A percentile compares a stretch with the other conserved stretches of the same genome.
These are phyloP conservation scores for Hypocrella siamensis DNA, from an alignment of 2,329 filamentous ascomycete species.

Conservation along the genomic window DNA sequence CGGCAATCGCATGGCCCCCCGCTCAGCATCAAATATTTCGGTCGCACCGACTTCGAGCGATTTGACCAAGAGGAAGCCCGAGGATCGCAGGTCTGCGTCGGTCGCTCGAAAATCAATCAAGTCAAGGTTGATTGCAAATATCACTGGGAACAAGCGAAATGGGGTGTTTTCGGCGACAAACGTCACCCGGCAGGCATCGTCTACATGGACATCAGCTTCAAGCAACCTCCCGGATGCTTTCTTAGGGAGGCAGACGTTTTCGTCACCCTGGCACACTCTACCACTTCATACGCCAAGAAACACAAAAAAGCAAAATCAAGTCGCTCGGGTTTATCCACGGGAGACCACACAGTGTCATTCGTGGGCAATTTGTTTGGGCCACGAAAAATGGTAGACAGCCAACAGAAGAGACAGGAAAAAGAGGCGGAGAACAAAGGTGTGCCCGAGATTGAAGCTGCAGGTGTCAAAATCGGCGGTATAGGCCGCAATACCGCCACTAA, in stretches of 20 bases:
- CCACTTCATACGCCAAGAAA: conserved; percentile 2
- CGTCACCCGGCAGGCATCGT: conserved; percentile 6
- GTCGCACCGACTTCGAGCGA: conserved; percentile 7
- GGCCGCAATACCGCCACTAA: conserved; percentile 2
- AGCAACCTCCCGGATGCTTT: conserved; percentile 6
- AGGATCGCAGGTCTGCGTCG: conserved; percentile 1
- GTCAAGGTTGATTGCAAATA: conserved; percentile 9
- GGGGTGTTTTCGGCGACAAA: conserved; percentile 6
- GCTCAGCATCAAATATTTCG: conserved; percentile 7
- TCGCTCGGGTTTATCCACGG: not conserved
- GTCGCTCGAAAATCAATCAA: conserved; percentile 5
- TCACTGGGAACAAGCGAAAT: conserved; percentile 6
- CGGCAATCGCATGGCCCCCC: not conserved
- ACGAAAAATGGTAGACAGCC: conserved; percentile 1
- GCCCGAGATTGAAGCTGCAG: not conserved
- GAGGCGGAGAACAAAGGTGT: not conserved
- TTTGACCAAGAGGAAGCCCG: conserved; percentile 6
- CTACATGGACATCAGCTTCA: conserved; percentile 8
- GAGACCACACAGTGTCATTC: conserved; percentile 3
- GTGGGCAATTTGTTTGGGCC: too few species aligned
- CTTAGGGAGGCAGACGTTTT: conserved; percentile 6
- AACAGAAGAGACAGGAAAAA: not conserved
- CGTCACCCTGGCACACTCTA: conserved; percentile 6
- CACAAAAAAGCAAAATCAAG: too few species aligned
- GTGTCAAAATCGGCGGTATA: conserved; percentile 3